phyloP scores from a whole-genome alignment of 2,329 filamentous ascomycete species.

The Aureobasidium vineae region DNA sequence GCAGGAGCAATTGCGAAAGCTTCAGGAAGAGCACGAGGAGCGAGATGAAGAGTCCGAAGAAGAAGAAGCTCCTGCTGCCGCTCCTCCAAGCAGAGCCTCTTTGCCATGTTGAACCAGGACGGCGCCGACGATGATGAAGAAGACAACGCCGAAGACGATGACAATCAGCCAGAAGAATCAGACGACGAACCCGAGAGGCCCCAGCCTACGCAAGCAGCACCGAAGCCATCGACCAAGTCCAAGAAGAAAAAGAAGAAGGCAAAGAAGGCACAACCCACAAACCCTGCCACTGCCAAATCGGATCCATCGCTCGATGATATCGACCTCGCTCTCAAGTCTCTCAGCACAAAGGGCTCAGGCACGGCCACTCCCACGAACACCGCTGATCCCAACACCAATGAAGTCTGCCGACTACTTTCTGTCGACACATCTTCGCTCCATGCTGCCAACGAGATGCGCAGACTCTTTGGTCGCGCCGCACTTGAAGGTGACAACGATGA shows the following conservation, averaged over 20 bases:
- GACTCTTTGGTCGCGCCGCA: constrained; percentile 65
- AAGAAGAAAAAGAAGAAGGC: constrained; percentile 56
- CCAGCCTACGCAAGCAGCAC: constrained; percentile 12
- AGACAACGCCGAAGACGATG: constrained; percentile 39
- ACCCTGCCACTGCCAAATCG: constrained; percentile 31
- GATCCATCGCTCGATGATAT: constrained; percentile 59
- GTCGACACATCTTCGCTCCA: constrained; percentile 74
- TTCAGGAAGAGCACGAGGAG: constrained; percentile 37
- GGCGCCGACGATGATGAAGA: constrained; percentile 42
- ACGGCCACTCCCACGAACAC: constrained; percentile 31
- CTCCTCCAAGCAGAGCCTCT: constrained; percentile 45
- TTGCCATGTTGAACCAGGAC: constrained; percentile 47
- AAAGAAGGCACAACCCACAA: constrained; percentile 49
- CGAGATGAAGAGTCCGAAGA: constrained; percentile 39
- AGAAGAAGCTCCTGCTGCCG: constrained; percentile 30
- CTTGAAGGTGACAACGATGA: constrained; percentile 58
- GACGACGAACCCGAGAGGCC: constrained; percentile 34
- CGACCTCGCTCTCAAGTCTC: constrained; percentile 60
- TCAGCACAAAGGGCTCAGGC: constrained; percentile 45
- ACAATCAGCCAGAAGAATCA: constrained; percentile 37
- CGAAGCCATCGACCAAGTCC: constrained; percentile 33
- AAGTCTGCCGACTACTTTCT: constrained; percentile 55
- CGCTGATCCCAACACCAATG: constrained; percentile 45
- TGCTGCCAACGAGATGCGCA: constrained; percentile 86
- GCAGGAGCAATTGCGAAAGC: constrained; percentile 49